Evolutionary conservation across 108 stramenopile species (phyloP).

Genomic region (Cyclostephanos invisitatus): DNA sequence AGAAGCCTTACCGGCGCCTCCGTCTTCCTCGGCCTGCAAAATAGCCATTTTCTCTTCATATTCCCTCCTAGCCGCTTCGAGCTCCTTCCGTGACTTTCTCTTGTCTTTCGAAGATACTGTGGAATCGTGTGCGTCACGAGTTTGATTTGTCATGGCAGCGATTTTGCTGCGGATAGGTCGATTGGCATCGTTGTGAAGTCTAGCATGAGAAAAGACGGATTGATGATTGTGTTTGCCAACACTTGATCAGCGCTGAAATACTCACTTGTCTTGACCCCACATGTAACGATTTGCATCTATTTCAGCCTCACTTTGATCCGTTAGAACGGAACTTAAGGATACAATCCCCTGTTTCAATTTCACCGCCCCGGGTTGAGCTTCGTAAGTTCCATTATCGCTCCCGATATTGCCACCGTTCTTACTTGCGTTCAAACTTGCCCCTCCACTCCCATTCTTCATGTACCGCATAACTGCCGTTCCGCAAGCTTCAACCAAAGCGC

Average conservation of each 20-base stretch:
- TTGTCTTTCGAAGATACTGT: constrained; percentile 72
- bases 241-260: not conserved
- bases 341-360: constrained; percentile 76
- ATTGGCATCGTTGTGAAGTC: not conserved
- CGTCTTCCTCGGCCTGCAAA: constrained; percentile 52
- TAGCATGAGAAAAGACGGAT: not conserved
- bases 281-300: constrained; percentile 61
- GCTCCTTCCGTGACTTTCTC: constrained; percentile 74
- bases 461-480: constrained; percentile 23
- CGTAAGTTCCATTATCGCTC: constrained; percentile 8
- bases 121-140: constrained; percentile 68
- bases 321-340: constrained; percentile 62
- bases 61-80: constrained; percentile 67
- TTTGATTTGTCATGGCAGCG: constrained; percentile 70
- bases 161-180: constrained; percentile 32
- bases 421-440: constrained; percentile 3
- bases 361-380: constrained; percentile 21
- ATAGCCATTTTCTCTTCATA: constrained; percentile 55
- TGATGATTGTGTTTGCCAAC: not conserved
- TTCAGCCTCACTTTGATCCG: constrained; percentile 56
- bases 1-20: constrained; percentile 58
- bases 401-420: constrained; percentile 10
- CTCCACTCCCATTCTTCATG: constrained; percentile 1
- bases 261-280: constrained; percentile 66
- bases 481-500: constrained; percentile 47